Evolutionary conservation across 148 eudicot species (phyloP).

Genomic region (Tetragonia tetragonoides): DNA sequence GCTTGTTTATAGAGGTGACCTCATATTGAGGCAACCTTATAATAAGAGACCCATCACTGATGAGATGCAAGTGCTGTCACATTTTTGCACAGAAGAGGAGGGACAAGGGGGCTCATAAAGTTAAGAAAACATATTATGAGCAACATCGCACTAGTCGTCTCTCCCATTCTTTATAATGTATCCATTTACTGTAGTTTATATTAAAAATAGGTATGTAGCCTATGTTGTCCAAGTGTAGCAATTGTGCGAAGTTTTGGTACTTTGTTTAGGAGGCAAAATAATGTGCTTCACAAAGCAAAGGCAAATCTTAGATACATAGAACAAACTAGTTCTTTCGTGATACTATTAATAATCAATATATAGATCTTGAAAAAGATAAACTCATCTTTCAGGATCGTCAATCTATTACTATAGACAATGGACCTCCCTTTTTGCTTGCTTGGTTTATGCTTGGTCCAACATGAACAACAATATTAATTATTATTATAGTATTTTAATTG

Average conservation of each 20-base stretch:
- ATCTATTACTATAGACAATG: not conserved
- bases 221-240: not conserved
- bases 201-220: not conserved
- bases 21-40: too few relatives aligned
- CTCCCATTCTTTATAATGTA: not conserved
- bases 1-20: too few relatives aligned
- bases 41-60: too few relatives aligned
- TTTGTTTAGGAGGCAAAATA: conserved; percentile 13
- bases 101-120: not conserved
- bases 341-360: not conserved
- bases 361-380: conserved; percentile 7
- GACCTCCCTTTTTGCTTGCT: too few relatives aligned
- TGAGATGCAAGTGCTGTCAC: conserved; percentile 13
- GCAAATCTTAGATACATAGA: conserved; percentile 14
- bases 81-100: not conserved
- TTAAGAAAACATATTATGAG: not conserved
- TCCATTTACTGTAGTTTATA: not conserved
- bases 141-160: too few relatives aligned
- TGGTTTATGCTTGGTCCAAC: conserved; percentile 13
- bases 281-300: conserved; percentile 25
- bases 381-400: too few relatives aligned
- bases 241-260: not conserved
- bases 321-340: conserved; percentile 6
- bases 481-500: not conserved
- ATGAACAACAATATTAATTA: conserved; percentile 3